Percentiles rank a stretch among this genome's conserved stretches.
Conservation (phyloP, 306 rosid genomes). For the Casuarina equisetifolia region DNA sequence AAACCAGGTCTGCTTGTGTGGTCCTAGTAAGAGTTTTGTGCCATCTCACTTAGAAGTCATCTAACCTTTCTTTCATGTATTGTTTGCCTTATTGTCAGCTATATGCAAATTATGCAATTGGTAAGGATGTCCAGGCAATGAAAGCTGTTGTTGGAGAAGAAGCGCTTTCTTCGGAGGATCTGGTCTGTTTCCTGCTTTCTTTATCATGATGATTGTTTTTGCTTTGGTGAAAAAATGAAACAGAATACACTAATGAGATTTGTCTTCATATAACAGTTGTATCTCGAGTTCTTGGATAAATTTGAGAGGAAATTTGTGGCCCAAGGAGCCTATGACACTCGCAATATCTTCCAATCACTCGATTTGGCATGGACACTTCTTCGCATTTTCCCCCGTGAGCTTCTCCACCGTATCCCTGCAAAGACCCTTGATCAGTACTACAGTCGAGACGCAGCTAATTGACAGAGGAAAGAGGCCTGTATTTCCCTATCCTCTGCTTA, state of each 20-base stretch:
- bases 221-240: constrained; percentile 11
- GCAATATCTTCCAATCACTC: constrained; percentile 95
- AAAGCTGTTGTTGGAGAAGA: constrained; percentile 99
- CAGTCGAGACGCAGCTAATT: constrained; percentile 88
- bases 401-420: constrained; percentile 98
- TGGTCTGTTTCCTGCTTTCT: constrained; percentile 51
- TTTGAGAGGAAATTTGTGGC: constrained; percentile 94
- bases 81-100: constrained; percentile 50
- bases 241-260: constrained; percentile 24
- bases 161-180: constrained; percentile 98
- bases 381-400: constrained; percentile 99
- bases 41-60: constrained; percentile 7
- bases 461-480: constrained; percentile 35
- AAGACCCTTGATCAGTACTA: constrained; percentile 90
- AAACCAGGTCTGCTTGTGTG: constrained; percentile 71
- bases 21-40: not conserved
- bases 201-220: constrained; percentile 8
- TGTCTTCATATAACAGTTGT: constrained; percentile 56
- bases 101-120: constrained; percentile 99
- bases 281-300: constrained; percentile 98
- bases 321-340: constrained; percentile 99
- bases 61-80: constrained; percentile 22
- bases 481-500: constrained; percentile 32
- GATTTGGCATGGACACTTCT: constrained; percentile 99
- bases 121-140: constrained; percentile 99